A percentile compares a stretch with the other conserved stretches of the same genome.
Evolutionary conservation across 2,329 filamentous ascomycete genomes (phyloP).

Genomic region (Neofusicoccum laricinum): DNA sequence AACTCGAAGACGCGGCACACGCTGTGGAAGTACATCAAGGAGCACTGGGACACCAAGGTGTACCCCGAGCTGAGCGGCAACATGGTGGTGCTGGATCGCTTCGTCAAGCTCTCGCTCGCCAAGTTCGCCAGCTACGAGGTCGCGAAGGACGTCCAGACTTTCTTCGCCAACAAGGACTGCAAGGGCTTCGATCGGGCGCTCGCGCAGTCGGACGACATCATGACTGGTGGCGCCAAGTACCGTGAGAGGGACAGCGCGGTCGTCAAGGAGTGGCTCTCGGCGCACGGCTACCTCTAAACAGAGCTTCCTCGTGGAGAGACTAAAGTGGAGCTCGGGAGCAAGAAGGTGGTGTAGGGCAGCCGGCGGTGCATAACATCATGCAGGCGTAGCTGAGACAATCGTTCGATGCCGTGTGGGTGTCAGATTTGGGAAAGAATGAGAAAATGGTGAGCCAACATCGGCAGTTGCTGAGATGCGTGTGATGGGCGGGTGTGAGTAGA

Average conservation of each 20-base stretch:
- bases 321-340: background rate
- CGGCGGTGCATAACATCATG: background rate
- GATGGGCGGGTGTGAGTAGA: background rate
- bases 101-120: conserved; percentile 72
- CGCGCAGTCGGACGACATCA: conserved; percentile 80
- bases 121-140: conserved; percentile 71
- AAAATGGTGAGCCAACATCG: background rate
- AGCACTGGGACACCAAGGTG: conserved; percentile 70
- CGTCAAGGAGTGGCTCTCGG: conserved; percentile 75
- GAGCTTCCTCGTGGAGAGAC: background rate
- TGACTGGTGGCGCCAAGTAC: conserved; percentile 80
- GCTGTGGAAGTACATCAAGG: conserved; percentile 83
- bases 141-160: conserved; percentile 73
- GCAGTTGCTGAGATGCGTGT: background rate
- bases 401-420: background rate
- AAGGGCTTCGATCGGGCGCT: conserved; percentile 82
- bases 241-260: conserved; percentile 69
- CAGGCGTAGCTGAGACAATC: background rate
- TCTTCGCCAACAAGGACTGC: conserved; percentile 86
- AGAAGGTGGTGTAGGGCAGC: background rate
- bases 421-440: background rate
- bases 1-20: conserved; percentile 71
- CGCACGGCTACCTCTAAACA: conserved; percentile 51
- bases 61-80: conserved; percentile 72
- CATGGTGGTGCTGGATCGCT: conserved; percentile 84